A percentile compares a stretch with the other conserved stretches of the same genome.
Conservation (phyloP, 306 rosid species). For the Styphnolobium japonicum region DNA sequence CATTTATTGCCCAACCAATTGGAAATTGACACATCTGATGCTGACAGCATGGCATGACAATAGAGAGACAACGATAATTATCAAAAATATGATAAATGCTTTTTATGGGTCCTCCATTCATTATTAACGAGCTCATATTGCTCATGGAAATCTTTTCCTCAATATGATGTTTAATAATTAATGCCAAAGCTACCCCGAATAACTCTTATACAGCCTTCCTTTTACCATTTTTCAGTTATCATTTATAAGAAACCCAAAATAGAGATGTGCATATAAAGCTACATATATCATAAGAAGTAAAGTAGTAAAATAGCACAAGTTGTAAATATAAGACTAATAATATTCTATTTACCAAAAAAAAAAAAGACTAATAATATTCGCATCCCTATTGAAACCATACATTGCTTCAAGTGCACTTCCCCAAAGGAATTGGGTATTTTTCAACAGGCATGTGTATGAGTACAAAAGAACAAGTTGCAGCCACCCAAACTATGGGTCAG, state of each 20-base stretch:
- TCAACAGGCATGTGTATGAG: not conserved
- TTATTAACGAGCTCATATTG: slow-evolving; percentile 26
- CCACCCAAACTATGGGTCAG: not conserved
- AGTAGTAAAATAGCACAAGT: not conserved
- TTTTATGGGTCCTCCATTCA: slow-evolving; percentile 53
- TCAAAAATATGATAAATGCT: slow-evolving; percentile 22
- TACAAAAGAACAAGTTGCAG: not conserved
- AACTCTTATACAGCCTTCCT: not conserved
- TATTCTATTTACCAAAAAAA: no score
- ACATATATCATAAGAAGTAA: not conserved
- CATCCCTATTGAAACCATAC: not conserved
- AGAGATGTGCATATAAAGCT: not conserved
- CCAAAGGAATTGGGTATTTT: not conserved
- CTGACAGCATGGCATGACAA: slow-evolving; percentile 38
- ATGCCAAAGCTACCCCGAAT: slow-evolving; percentile 23
- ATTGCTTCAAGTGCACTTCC: slow-evolving; percentile 2
- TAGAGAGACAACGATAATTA: slow-evolving; percentile 1
- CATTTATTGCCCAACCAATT: slow-evolving; percentile 32
- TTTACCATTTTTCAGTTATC: not conserved
- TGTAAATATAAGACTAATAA: not conserved
- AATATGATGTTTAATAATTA: slow-evolving; percentile 14
- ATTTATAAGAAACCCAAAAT: slow-evolving; percentile 6
- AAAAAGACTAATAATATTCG: not conserved
- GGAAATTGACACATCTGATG: slow-evolving; percentile 19
- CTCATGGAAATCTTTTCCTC: slow-evolving; percentile 31